These are phyloP conservation scores for Lasiodiplodia citricola DNA, from an alignment of 2,329 filamentous ascomycete genomes.

Conservation along the genomic window DNA sequence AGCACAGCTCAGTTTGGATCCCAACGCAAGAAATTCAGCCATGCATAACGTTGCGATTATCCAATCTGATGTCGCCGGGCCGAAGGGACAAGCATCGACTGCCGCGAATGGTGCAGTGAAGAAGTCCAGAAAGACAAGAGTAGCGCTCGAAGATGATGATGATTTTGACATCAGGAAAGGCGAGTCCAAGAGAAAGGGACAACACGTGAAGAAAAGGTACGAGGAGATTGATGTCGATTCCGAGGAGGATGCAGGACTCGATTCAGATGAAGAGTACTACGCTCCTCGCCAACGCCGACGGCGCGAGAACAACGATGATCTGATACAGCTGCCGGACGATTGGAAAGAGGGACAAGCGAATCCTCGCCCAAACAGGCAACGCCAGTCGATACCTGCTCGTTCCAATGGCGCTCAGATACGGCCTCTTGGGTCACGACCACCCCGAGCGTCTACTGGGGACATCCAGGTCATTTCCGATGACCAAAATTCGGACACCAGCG, in stretches of 20 bases:
- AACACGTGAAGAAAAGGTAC: constrained; percentile 36
- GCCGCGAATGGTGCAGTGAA: constrained; percentile 35
- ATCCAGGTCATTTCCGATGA: constrained; percentile 39
- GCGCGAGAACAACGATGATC: constrained; percentile 32
- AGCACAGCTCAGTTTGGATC: constrained; percentile 18
- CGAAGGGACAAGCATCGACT: constrained; percentile 29
- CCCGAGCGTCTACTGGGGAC: constrained; percentile 36
- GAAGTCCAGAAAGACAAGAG: constrained; percentile 41
- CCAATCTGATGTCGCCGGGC: constrained; percentile 41
- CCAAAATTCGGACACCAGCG: constrained; percentile 34
- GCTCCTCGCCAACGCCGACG: constrained; percentile 21
- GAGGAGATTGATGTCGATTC: constrained; percentile 55
- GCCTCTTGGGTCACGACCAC: constrained; percentile 33
- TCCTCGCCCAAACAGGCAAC: constrained; percentile 33
- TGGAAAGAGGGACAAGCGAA: constrained; percentile 43
- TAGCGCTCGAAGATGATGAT: constrained; percentile 48
- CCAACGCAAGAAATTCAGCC: constrained; percentile 33
- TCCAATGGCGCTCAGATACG: constrained; percentile 35
- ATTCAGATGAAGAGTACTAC: constrained; percentile 36
- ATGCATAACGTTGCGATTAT: constrained; percentile 39
- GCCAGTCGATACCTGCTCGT: constrained; percentile 34
- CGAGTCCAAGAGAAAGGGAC: neutral
- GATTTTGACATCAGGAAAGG: constrained; percentile 42
- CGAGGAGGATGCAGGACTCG: constrained; percentile 47
- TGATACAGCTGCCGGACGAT: constrained; percentile 50